A percentile compares a stretch with the other conserved stretches of the same genome.
phyloP scores from a whole-genome alignment of 1,139 yeast species.

The Pneumocystis oryctolagi region DNA sequence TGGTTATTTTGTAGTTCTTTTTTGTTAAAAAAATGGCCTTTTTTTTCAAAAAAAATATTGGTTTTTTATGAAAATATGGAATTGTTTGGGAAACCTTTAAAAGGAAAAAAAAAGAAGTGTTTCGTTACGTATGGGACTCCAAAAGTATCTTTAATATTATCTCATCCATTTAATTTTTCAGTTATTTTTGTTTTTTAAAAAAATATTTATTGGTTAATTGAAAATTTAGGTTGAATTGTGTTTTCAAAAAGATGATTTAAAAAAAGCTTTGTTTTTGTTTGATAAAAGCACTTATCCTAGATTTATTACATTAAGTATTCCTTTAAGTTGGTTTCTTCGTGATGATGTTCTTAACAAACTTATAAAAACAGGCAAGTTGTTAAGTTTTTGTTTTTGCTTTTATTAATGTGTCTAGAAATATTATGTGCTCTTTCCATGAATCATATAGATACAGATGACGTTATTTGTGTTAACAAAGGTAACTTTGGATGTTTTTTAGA shows the following conservation, averaged over 20 bases:
- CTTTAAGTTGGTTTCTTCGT: background rate
- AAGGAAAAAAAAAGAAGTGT: background rate
- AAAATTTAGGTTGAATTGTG: background rate
- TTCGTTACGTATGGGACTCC: background rate
- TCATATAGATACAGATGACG: background rate
- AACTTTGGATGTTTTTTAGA: background rate
- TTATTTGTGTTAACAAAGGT: background rate
- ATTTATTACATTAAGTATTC: background rate
- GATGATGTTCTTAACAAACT: background rate
- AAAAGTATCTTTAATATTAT: background rate
- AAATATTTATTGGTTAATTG: background rate
- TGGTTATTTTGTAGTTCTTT: too few species aligned
- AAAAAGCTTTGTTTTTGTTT: background rate
- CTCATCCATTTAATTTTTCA: background rate
- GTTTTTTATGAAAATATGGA: background rate
- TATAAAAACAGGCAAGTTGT: background rate
- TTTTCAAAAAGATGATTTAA: background rate
- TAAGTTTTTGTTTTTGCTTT: background rate
- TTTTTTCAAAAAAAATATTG: background rate
- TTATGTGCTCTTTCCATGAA: background rate
- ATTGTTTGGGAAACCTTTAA: background rate
- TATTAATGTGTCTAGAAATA: background rate
- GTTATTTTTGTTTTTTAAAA: background rate
- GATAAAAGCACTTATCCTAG: background rate
- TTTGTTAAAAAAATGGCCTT: background rate